Base-by-base conservation (phyloP, 2,329 filamentous ascomycete genomes). In the Botrytis galanthina region DNA sequence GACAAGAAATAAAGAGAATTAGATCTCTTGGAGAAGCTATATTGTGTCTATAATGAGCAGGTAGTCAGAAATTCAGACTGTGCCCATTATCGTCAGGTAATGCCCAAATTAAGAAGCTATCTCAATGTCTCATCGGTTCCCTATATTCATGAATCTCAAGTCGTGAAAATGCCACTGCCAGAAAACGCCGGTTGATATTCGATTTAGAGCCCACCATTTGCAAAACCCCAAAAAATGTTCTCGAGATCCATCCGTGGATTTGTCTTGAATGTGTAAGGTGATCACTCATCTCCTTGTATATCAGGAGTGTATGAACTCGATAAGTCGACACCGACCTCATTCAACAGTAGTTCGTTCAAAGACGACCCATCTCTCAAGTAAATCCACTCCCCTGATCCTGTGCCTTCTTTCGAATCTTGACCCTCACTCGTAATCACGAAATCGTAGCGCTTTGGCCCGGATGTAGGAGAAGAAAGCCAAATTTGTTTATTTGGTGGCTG, bases 401-500 rank as follows among this genome's bases (percentile, higher is more conserved):
- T 92, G 46, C 91, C 94, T 82, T 95, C 92, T 84, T 97, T 97
- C 81, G 94, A 88, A 79, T 90, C 83, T 85, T 94, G 92, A 46
- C 88, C 86, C 78, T 96, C 93, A 74, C 91, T 90, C 64, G 85
- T 78, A 69, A 95, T 82, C 72, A 97, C 92, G 88, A 93, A 99
- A 83, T 98, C 95, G 84, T 92, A 99, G 74, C 95, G 91, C 84
- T 98, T 98, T 22, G 96, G 96, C 0, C 96, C 96, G 9, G 93
- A 95, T 71, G 94, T 86, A 6, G 96, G 96, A 61, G 94, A 97
- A 54, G 93, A 96, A 63, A 98, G 89, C 96, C 96, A 99, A 81
- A 99, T 97, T 82, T 92, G 96, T 86, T 94, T 96, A 86, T 98
- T 98, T 32, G 95, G 94, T 0, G 96, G 96, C 83, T 99, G 96